Evolutionary conservation across 2,329 filamentous ascomycete genomes (phyloP), one percentile per base, ranked within the genome.

Genomic region (Alternaria arbusti): DNA sequence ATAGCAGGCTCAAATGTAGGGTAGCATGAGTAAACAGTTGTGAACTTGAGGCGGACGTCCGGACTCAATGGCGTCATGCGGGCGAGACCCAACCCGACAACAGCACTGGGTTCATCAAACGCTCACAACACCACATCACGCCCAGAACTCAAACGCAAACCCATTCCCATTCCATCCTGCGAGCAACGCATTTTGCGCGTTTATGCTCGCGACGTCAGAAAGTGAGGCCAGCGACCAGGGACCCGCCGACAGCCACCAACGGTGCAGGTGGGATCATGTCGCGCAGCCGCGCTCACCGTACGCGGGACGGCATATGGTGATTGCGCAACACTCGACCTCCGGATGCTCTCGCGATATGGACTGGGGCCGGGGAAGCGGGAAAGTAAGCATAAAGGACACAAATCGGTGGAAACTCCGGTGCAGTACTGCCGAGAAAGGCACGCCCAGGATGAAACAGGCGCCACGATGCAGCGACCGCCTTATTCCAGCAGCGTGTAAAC

Each of bases 331-430:
- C 45, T 30, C 54, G 60, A 59, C 57, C 61, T 62, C 52, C 60
- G 60, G 36, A 63, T 60, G 57, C 55, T 61, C 55, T 66, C 49
- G 49, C 58, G 61, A 60, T 59, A 30, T 50, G 25, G 30, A 47
- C 50, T 47, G 57, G 61, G 61, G 17, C 58, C 66, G 68, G 64
- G 67, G 66, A 70, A 67, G 58, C 67, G 70, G 65, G 66, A 54
- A 40, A 32, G 43, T 17, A 58, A 51, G 64, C 65, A 62, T 57
- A 50, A 43, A 59, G 64, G 55, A 55, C 44, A 54, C 28, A 47
- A 54, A 63, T 66, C 54, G 66, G 64, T 63, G 63, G 60, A 57
- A 55, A 56, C 43, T 40, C 44, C 26, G 55, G 44, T 25, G 47
- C 30, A 47, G 46, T 64, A 44, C 49, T 28, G 66, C 68, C 66